These are phyloP conservation scores for Cystofilobasidium macerans DNA, from an alignment of 768 basidiomycete genomes.

Conservation along the genomic window DNA sequence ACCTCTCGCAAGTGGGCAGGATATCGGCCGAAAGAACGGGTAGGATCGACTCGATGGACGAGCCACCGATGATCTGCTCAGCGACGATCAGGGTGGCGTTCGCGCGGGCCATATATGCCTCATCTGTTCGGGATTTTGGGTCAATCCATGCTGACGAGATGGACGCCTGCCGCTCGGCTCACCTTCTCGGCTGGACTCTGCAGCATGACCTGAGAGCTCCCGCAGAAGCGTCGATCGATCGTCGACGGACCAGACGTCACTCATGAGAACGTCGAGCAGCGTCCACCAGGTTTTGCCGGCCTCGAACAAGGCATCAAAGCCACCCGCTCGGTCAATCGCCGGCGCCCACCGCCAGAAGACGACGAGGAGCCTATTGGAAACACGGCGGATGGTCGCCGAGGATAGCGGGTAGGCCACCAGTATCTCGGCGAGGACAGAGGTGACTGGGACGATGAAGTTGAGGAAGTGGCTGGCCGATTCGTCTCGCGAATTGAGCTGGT, in stretches of 20 bases:
- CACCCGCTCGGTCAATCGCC: conserved; percentile 30
- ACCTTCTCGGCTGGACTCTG: neutral
- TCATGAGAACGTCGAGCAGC: conserved; percentile 34
- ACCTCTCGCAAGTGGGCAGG: neutral
- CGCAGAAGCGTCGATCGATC: neutral
- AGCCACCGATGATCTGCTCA: conserved; percentile 25
- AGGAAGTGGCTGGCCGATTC: neutral
- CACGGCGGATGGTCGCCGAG: neutral
- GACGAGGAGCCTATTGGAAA: conserved; percentile 9
- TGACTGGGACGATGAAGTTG: neutral
- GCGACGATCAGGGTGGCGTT: conserved; percentile 31
- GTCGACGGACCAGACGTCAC: conserved; percentile 27
- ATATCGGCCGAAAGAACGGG: neutral
- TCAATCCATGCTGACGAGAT: too few species aligned
- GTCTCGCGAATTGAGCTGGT: neutral
- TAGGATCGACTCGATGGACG: neutral
- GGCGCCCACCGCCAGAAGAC: conserved; percentile 27
- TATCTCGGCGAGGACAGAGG: neutral
- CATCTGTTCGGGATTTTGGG: too few species aligned
- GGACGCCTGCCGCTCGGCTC: neutral
- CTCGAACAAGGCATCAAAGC: conserved; percentile 30
- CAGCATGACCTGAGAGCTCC: neutral
- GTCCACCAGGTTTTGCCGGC: conserved; percentile 34
- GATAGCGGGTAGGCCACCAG: neutral
- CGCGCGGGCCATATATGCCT: conserved; percentile 29